Percentiles rank a stretch among this genome's conserved stretches.
Evolutionary conservation across 2,329 filamentous ascomycete species (phyloP).

Genomic region (Xylogone sp.): DNA sequence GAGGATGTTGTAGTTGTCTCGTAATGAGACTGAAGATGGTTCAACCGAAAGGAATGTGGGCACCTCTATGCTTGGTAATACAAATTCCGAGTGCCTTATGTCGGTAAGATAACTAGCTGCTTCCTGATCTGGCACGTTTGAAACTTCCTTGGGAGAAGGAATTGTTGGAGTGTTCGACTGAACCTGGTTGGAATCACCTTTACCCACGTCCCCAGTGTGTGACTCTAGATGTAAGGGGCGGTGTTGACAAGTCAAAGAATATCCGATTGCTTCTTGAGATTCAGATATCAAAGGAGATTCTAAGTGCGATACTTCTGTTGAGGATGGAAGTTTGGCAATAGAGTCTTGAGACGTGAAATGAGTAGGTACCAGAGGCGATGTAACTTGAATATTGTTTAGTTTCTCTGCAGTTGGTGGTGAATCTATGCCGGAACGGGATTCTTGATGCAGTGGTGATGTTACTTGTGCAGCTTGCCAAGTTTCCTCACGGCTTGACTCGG

Average conservation of each 20-base stretch:
- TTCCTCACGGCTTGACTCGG: slow-evolving; percentile 1
- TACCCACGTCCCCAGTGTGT: background rate
- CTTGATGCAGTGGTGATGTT: slow-evolving; percentile 3
- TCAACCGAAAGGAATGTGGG: background rate
- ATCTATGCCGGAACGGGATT: background rate
- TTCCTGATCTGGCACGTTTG: background rate
- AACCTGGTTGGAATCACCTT: background rate
- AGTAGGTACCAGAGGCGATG: background rate
- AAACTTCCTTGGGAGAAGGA: background rate
- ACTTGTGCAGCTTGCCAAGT: slow-evolving; percentile 12
- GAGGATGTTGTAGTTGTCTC: background rate
- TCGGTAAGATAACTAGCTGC: background rate
- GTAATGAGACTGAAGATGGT: background rate
- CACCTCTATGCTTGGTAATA: slow-evolving; percentile 9
- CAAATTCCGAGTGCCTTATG: background rate
- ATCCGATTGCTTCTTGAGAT: background rate
- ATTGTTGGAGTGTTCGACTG: background rate
- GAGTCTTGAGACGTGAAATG: background rate
- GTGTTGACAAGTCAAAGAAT: background rate
- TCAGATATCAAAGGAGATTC: background rate
- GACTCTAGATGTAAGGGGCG: background rate
- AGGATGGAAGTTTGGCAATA: background rate
- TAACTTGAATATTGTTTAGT: too few relatives aligned
- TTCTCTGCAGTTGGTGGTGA: background rate
- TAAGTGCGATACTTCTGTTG: background rate